Base-by-base conservation (phyloP, 352 stramenopile genomes). In the Globisporangium paddicum region DNA sequence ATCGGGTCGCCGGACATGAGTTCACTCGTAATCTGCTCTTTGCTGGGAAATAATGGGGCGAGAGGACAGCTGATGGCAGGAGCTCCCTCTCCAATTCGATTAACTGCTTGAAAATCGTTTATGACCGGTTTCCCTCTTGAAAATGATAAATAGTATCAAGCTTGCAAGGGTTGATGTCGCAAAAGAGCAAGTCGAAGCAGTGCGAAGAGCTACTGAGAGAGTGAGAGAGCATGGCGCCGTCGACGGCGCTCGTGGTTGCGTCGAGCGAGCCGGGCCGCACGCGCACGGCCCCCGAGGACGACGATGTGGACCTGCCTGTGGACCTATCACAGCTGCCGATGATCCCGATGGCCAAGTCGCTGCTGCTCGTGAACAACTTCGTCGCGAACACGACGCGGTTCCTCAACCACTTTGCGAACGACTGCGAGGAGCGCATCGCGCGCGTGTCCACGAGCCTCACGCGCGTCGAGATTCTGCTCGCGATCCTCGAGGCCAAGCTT, bases 321-420 rank as follows among this genome's bases (percentile, higher is more conserved):
- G 84, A 94, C 55, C 71, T 94, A 10, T 86, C 81, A 37, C 85
- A 94, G 65, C 64, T 94, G 35, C 77, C 80, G 37, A 63, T 76
- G 47, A 89, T 93, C 47, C 82, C 84, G 18, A 77, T 84, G 59
- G 49, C 78, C 55, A 94, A 94, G 68, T 86, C 81, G 50, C 68
- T 94, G 55, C 62, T 94, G 62, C 75, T 95, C 10, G 66, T 95
- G 57, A 95, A 87, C 71, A 94, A 95, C 61, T 95, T 95, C 56
- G 79, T 92, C 42, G 69, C 80, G 51, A 95, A 94, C 71, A 93
- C 82, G 18, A 90, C 82, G 63, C 75, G 81, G 19, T 95, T 95
- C 68, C 68, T 95, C 47, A 95, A 95, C 65, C 81, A 91, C 61
- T 94, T 95, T 62, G 79, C 81, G 23, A 66, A 86, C 67, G 78